Percentiles rank a stretch among this genome's conserved stretches.
Conservation (phyloP, 2,329 filamentous ascomycete genomes). For the Parastagonospora avenae region DNA sequence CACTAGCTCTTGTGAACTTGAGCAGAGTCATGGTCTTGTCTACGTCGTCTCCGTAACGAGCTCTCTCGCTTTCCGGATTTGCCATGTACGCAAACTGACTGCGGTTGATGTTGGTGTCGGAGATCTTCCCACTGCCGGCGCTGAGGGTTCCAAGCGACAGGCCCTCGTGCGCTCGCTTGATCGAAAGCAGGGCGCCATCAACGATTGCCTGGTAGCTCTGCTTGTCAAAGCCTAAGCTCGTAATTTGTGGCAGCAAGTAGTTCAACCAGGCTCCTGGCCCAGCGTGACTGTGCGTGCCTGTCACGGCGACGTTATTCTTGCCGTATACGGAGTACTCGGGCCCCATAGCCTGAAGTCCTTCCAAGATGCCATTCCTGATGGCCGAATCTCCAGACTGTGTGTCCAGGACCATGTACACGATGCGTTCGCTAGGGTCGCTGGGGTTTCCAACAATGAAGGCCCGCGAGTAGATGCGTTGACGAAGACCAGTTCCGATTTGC, state of each 20-base stretch:
- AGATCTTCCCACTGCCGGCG: slow-evolving; percentile 70
- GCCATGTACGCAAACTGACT: slow-evolving; percentile 86
- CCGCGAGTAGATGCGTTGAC: slow-evolving; percentile 85
- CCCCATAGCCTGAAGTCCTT: slow-evolving; percentile 72
- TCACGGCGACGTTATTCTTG: slow-evolving; percentile 83
- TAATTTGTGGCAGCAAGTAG: slow-evolving; percentile 90
- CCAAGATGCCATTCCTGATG: slow-evolving; percentile 82
- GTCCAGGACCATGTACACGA: slow-evolving; percentile 88
- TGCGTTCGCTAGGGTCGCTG: slow-evolving; percentile 69
- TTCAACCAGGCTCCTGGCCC: slow-evolving; percentile 94
- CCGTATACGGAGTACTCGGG: slow-evolving; percentile 75
- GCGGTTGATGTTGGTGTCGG: slow-evolving; percentile 84
- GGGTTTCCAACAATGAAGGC: slow-evolving; percentile 84
- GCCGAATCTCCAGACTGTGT: slow-evolving; percentile 88
- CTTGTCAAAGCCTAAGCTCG: slow-evolving; percentile 81
- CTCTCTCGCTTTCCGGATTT: slow-evolving; percentile 78
- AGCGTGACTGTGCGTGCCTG: slow-evolving; percentile 90
- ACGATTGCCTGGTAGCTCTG: slow-evolving; percentile 91
- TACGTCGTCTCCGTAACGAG: slow-evolving; percentile 67
- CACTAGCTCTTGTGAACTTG: slow-evolving; percentile 74
- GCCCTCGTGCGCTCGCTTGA: slow-evolving; percentile 77
- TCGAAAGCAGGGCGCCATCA: slow-evolving; percentile 80
- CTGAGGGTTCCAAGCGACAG: slow-evolving; percentile 73
- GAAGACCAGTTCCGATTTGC: slow-evolving; percentile 81
- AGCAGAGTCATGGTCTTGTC: slow-evolving; percentile 83